phyloP scores from a whole-genome alignment of 2,329 filamentous ascomycete genomes.

The Mariannaea elegans region DNA sequence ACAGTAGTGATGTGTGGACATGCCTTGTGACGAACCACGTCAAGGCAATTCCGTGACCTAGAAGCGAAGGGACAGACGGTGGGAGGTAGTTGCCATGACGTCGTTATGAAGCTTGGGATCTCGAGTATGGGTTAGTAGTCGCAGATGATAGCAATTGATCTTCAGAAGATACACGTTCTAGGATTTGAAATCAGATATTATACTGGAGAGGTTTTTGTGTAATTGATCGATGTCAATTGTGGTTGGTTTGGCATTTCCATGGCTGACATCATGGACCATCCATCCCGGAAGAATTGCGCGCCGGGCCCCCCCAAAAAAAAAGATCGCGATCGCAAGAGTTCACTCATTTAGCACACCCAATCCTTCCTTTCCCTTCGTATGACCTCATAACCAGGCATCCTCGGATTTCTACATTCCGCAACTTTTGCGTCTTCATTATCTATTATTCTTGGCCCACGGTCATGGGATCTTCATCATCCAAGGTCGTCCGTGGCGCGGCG shows the following conservation, averaged over 20 bases:
- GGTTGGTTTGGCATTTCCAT: background rate
- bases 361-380: background rate
- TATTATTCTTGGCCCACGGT: background rate
- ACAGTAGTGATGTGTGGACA: constrained; percentile 50
- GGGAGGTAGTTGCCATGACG: background rate
- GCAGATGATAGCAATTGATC: background rate
- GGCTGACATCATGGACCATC: background rate
- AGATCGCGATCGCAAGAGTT: constrained; percentile 8
- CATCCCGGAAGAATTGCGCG: constrained; percentile 38
- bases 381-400: background rate
- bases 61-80: background rate
- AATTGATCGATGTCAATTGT: background rate
- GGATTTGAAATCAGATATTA: background rate
- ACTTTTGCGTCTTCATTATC: background rate
- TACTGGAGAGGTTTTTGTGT: background rate
- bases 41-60: constrained; percentile 1
- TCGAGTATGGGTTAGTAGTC: too few relatives aligned
- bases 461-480: constrained; percentile 59
- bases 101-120: background rate
- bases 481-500: constrained; percentile 50
- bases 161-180: background rate
- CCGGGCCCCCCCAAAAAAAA: constrained; percentile 24
- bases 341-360: constrained; percentile 12
- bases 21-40: constrained; percentile 57
- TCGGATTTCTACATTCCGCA: constrained; percentile 7